Conservation (phyloP, 345 rosid species). For the Leavenworthia alabamica region DNA sequence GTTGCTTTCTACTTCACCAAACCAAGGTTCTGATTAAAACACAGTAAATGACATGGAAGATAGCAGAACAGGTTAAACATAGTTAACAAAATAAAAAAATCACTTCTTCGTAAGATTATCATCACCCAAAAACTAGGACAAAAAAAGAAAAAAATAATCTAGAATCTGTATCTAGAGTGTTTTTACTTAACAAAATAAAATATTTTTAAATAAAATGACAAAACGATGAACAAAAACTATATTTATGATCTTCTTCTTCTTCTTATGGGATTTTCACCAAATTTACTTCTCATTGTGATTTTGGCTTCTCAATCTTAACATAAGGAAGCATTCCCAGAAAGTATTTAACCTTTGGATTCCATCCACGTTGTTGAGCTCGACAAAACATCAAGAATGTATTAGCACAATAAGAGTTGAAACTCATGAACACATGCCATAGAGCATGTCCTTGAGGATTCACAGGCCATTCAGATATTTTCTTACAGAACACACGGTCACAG, state of each 20-base stretch:
- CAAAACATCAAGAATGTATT: constrained; percentile 97
- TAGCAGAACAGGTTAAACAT: too few relatives aligned
- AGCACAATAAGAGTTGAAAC: constrained; percentile 80
- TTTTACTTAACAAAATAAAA: constrained; percentile 24
- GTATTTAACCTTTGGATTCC: constrained; percentile 63
- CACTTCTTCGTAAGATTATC: constrained; percentile 8
- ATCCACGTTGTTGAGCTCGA: constrained; percentile 72
- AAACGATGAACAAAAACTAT: constrained; percentile 29
- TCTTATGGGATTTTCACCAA: neutral
- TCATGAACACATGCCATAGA: constrained; percentile 82
- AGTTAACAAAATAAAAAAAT: too few relatives aligned
- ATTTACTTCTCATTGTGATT: constrained; percentile 39
- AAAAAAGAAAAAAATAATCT: too few relatives aligned
- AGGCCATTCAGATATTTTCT: constrained; percentile 49
- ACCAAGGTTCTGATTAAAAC: neutral
- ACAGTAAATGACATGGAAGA: neutral
- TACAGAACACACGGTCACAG: constrained; percentile 57
- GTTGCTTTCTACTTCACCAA: constrained; percentile 26
- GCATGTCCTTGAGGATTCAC: constrained; percentile 93
- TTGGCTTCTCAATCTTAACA: constrained; percentile 76
- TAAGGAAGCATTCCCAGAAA: constrained; percentile 61
- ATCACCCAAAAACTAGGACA: constrained; percentile 19
- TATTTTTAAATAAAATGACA: too few relatives aligned
- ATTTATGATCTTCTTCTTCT: constrained; percentile 24
- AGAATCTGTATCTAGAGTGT: constrained; percentile 31